phyloP scores from a whole-genome alignment of 352 stramenopile species.

The Pythium dissimile region DNA sequence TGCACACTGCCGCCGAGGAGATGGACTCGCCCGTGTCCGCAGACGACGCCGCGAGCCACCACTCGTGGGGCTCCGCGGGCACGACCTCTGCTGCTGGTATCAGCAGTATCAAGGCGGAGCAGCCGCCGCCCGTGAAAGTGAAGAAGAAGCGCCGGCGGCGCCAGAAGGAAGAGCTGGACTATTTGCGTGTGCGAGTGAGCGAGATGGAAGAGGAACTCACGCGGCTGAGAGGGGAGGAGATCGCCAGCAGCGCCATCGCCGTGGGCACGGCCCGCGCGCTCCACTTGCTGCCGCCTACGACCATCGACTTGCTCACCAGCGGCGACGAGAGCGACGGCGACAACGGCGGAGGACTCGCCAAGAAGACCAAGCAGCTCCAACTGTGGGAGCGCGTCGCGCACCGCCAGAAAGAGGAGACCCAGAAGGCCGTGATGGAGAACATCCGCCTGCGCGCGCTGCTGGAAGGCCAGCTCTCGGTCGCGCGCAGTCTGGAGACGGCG shows the following conservation, averaged over 20 bases:
- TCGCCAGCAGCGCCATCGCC: constrained; percentile 17
- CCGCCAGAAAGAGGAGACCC: constrained; percentile 65
- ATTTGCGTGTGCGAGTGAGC: constrained; percentile 26
- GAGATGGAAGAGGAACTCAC: constrained; percentile 33
- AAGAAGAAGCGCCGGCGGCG: constrained; percentile 22
- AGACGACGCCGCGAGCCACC: not conserved
- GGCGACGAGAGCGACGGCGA: constrained; percentile 15
- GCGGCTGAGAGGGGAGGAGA: constrained; percentile 21
- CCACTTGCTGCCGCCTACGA: constrained; percentile 9
- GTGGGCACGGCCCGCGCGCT: constrained; percentile 9
- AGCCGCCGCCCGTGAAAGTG: constrained; percentile 7
- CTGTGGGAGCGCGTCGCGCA: constrained; percentile 65
- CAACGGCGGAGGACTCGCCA: not conserved
- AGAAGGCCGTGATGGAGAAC: constrained; percentile 70
- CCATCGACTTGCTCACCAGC: constrained; percentile 6
- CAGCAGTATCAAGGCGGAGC: not conserved
- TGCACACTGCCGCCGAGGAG: not conserved
- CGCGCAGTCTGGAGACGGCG: constrained; percentile 20
- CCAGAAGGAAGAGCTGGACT: constrained; percentile 46
- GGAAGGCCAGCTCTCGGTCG: constrained; percentile 25
- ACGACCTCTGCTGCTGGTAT: too few relatives aligned
- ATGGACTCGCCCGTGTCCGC: constrained; percentile 2
- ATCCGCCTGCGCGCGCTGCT: constrained; percentile 28
- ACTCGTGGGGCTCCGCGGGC: constrained; percentile 1
- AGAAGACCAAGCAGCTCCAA: not conserved